Percentiles rank a stretch among this genome's conserved stretches.
Conservation (phyloP, 2,329 filamentous ascomycete genomes). For the Trichoderma cornu-damae region DNA sequence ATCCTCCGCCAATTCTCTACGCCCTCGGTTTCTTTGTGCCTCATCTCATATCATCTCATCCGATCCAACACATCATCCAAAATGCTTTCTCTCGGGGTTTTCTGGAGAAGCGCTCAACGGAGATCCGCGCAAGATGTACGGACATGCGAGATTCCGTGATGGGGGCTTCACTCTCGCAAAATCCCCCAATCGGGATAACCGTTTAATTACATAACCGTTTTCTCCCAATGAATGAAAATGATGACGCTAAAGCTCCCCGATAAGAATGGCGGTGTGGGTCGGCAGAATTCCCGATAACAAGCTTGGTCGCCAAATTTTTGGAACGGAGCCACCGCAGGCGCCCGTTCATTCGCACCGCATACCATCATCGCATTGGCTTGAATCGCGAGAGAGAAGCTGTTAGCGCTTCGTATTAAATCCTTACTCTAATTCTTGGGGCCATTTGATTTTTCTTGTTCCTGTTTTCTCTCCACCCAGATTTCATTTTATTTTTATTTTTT, state of each 20-base stretch:
- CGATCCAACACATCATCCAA: neutral
- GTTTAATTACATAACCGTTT: no score
- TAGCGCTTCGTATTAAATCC: neutral
- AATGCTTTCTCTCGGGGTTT: neutral
- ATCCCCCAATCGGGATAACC: no score
- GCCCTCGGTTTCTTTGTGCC: neutral
- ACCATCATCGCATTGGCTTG: neutral
- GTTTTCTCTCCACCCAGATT: no score
- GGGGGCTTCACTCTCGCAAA: slow-evolving; percentile 5
- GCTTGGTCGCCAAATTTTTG: slow-evolving; percentile 34
- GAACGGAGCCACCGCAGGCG: slow-evolving; percentile 16
- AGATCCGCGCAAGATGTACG: neutral
- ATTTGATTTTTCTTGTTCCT: slow-evolving; percentile 17
- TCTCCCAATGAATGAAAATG: slow-evolving; percentile 1
- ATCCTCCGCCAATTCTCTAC: neutral
- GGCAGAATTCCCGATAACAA: slow-evolving; percentile 40
- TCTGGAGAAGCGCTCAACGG: neutral
- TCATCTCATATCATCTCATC: neutral
- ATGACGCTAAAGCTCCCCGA: slow-evolving; percentile 20
- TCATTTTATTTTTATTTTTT: no score
- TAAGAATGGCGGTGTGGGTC: slow-evolving; percentile 33
- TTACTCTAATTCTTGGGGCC: neutral
- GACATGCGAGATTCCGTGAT: neutral
- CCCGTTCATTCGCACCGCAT: neutral
- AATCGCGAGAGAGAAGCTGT: neutral